Percentiles rank a stretch among this genome's conserved stretches.
These are phyloP conservation scores for Suillus tomentosus DNA, from an alignment of 768 basidiomycete genomes.

Conservation along the genomic window DNA sequence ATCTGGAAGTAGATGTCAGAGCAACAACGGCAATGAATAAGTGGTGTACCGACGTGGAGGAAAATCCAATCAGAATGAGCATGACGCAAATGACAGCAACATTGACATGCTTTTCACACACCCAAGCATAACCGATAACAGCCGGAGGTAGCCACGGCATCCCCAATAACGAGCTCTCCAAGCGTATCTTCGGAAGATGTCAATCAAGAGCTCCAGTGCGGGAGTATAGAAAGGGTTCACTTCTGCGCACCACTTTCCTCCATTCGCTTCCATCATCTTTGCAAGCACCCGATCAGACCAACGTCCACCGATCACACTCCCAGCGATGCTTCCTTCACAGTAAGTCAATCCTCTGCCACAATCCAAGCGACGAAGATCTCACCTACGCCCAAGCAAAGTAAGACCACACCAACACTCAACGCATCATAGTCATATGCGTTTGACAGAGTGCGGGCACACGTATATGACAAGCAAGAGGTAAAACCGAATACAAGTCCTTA, in stretches of 20 bases:
- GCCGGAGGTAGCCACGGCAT: constrained; percentile 58
- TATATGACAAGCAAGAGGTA: constrained; percentile 71
- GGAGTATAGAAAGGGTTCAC: constrained; percentile 34
- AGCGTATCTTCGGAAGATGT: constrained; percentile 58
- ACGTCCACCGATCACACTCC: constrained; percentile 59
- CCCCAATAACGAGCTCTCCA: constrained; percentile 60
- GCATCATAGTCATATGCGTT: constrained; percentile 65
- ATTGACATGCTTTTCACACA: constrained; percentile 59
- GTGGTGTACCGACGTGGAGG: constrained; percentile 57
- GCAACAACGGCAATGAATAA: neutral
- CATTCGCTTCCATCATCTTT: constrained; percentile 44
- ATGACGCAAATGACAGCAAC: constrained; percentile 69
- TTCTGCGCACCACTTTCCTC: constrained; percentile 63
- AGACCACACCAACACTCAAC: constrained; percentile 71
- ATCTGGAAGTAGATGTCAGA: constrained; percentile 33
- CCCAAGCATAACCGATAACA: constrained; percentile 76
- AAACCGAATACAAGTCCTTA: constrained; percentile 72
- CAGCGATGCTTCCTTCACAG: constrained; percentile 46
- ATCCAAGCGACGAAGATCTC: constrained; percentile 17
- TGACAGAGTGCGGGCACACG: constrained; percentile 69
- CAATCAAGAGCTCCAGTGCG: neutral
- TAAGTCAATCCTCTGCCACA: neutral
- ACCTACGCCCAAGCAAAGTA: constrained; percentile 76
- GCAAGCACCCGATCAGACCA: constrained; percentile 56
- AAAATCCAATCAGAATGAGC: constrained; percentile 73